Base-by-base conservation (phyloP, 345 rosid genomes). In the Nasturtium officinale region DNA sequence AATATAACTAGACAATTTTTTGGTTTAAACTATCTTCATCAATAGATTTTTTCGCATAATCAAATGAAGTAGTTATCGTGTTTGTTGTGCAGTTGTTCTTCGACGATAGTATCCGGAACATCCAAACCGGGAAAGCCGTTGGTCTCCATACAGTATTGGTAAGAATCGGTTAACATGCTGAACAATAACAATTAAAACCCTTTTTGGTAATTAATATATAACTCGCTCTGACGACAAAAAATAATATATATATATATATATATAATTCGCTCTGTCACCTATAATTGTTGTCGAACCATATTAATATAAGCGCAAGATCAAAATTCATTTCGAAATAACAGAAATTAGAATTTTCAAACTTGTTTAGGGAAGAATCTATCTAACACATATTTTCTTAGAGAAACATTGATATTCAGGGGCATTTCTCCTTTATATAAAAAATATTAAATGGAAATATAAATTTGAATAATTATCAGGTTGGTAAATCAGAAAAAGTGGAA, bases 111-210 rank as follows among this genome's bases (percentile, higher is more conserved):
- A 29, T 77, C 52, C 85, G 96, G 17, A 89, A 93, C 85, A 84
- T 91, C 37, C 84, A 84, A 64, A 69, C 92, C 5, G 97, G 85
- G 17, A 89, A 87, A 76, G 73, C 76, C 32, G 67, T 85, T 12
- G 96, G 97, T 1, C 90, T 93, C 37, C 82, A 85, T 63, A 89
- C 97, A 2, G 96, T 89, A 6, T 68, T 90, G 89, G 97, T 90
- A 61, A 83, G 93, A 45, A 59, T 56, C 38, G 28, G 43, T 46
- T 16, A 25, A 21, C 26, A 57, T 67, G 15, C 42, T 37, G 42
- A 37, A 37, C 26, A 13, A 26, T 9, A 16, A 9, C 53, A 18
- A 48, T 3, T 48, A 9, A 46, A 48, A 48, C 25, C 53, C 12
- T 7, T 6, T 6, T 0, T 29, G 6, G 32, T 9, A 38, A 3